phyloP scores from a whole-genome alignment of 2,329 filamentous ascomycete species.

The Penicillium sp. region DNA sequence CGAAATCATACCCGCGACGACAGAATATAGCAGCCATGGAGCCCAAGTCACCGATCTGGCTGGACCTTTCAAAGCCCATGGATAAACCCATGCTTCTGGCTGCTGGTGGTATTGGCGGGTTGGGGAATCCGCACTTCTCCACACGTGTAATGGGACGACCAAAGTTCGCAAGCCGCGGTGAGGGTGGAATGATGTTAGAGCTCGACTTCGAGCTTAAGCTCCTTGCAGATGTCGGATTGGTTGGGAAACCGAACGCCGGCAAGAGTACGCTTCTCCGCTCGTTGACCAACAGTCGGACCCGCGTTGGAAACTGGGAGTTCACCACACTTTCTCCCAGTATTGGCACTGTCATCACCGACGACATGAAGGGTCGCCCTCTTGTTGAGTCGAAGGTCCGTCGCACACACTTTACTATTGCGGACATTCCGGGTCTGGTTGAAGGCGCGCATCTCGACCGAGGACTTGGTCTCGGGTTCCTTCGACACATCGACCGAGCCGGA shows the following conservation, averaged over 20 bases:
- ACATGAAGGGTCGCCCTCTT: constrained; percentile 71
- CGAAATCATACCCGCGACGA: constrained; percentile 54
- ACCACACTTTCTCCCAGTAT: constrained; percentile 95
- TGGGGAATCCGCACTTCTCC: constrained; percentile 92
- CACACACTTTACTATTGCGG: constrained; percentile 86
- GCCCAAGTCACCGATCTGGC: constrained; percentile 67
- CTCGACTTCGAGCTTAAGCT: constrained; percentile 91
- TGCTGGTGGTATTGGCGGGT: constrained; percentile 80
- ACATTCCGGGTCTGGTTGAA: constrained; percentile 91
- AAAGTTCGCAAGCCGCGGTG: constrained; percentile 84
- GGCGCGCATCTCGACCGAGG: constrained; percentile 90
- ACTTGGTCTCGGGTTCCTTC: constrained; percentile 84
- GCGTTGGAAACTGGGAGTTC: constrained; percentile 94
- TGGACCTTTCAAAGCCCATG: constrained; percentile 74
- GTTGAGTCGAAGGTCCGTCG: constrained; percentile 55
- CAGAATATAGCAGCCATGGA: constrained; percentile 63
- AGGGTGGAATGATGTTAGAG: constrained; percentile 72
- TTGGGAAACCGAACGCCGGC: constrained; percentile 92
- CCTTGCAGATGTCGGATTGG: constrained; percentile 88
- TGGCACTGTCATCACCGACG: constrained; percentile 89
- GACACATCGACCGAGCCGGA: constrained; percentile 89
- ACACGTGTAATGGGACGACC: constrained; percentile 72
- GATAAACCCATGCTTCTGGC: constrained; percentile 80
- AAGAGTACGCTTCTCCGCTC: constrained; percentile 90
- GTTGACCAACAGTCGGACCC: constrained; percentile 81